Conservation (phyloP, 2,329 filamentous ascomycete species). For the Apiospora pterosperma region DNA sequence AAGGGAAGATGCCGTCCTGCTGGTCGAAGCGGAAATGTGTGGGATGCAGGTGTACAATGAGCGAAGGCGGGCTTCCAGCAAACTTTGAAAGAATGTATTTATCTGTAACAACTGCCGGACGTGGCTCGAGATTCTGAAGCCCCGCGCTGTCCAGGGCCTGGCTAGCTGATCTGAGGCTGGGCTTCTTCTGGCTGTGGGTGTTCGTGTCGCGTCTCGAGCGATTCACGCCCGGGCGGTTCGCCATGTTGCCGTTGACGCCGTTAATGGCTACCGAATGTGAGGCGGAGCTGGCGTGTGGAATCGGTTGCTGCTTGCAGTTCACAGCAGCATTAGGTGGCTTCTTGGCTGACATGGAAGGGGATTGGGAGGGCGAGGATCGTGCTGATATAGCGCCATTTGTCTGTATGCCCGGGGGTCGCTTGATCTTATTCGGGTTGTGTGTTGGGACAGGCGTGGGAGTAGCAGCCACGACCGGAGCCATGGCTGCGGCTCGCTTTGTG, state of each 20-base stretch:
- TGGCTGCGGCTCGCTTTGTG: conserved; percentile 27
- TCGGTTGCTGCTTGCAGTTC: conserved; percentile 40
- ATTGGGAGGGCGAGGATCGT: conserved; percentile 48
- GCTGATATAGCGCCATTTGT: conserved; percentile 58
- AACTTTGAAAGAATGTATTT: conserved; percentile 82
- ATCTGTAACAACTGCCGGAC: conserved; percentile 53
- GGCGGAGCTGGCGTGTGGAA: conserved; percentile 24
- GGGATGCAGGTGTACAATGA: conserved; percentile 81
- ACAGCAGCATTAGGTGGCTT: conserved; percentile 38
- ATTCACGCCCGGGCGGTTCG: conserved; percentile 43
- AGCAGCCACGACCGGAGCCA: conserved; percentile 55
- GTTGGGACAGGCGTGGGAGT: conserved; percentile 16
- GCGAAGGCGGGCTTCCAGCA: conserved; percentile 69
- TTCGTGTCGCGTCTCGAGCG: conserved; percentile 57
- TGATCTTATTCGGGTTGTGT: conserved; percentile 53
- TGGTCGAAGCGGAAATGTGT: conserved; percentile 90
- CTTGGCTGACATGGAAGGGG: conserved; percentile 52
- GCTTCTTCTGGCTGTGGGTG: conserved; percentile 40
- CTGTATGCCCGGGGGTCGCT: conserved; percentile 65
- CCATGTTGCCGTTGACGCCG: conserved; percentile 40
- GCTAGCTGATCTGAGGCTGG: conserved; percentile 47
- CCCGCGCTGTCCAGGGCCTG: conserved; percentile 39
- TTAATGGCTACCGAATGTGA: conserved; percentile 35
- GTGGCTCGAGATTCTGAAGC: conserved; percentile 39
- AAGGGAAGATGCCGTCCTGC: conserved; percentile 88